phyloP scores from a whole-genome alignment of 1,284 basidiomycete genomes.

The Leccinum brunneo-olivaceum region DNA sequence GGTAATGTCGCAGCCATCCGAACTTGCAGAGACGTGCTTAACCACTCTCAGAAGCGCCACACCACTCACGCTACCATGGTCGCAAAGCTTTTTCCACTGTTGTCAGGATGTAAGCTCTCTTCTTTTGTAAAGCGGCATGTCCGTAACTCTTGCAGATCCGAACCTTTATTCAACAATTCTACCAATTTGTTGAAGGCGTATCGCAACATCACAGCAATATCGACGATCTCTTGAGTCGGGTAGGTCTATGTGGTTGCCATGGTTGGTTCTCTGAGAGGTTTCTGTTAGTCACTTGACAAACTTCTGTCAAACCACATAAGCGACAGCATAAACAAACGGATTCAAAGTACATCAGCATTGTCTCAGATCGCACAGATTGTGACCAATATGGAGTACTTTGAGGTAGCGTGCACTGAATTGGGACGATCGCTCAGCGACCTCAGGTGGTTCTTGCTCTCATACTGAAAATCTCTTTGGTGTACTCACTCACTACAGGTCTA shows the following conservation, averaged over 20 bases:
- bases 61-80: conserved; percentile 87
- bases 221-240: conserved; percentile 87
- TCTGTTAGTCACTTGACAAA: conserved; percentile 73
- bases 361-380: conserved; percentile 94
- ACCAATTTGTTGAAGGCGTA: conserved; percentile 93
- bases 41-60: conserved; percentile 48
- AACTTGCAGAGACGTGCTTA: conserved; percentile 2
- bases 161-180: conserved; percentile 92
- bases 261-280: conserved; percentile 4
- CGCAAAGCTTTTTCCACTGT: conserved; percentile 89
- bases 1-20: conserved; percentile 39
- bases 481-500: conserved; percentile 45
- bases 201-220: conserved; percentile 88
- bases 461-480: neutral
- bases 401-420: conserved; percentile 79
- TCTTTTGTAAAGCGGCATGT: neutral
- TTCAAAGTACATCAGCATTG: conserved; percentile 74
- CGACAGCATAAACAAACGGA: conserved; percentile 66
- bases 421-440: conserved; percentile 83
- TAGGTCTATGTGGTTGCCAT: conserved; percentile 28
- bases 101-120: conserved; percentile 74
- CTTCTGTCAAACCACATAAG: conserved; percentile 81
- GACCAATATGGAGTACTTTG: conserved; percentile 90
- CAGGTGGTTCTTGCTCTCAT: conserved; percentile 41
- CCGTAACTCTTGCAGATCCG: conserved; percentile 55